Conservation (phyloP, 2,329 filamentous ascomycete species). For the Penicillium corylophilum region DNA sequence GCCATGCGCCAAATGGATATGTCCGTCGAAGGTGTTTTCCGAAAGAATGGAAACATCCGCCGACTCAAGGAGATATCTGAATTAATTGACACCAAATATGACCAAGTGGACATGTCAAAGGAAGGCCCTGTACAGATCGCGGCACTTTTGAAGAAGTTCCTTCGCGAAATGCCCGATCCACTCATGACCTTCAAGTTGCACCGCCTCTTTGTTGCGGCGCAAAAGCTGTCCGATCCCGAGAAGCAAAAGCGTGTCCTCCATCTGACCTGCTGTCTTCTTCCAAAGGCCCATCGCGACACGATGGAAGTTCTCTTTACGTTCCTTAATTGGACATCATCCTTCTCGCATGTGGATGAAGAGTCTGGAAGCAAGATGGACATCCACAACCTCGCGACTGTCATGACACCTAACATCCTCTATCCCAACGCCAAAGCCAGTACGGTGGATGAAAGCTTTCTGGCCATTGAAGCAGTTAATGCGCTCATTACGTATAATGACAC, state of each 20-base stretch:
- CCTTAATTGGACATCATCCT: constrained; percentile 95
- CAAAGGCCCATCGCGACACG: constrained; percentile 87
- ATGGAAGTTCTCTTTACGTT: constrained; percentile 95
- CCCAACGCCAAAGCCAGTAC: constrained; percentile 66
- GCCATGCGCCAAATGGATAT: constrained; percentile 99
- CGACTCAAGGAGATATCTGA: constrained; percentile 83
- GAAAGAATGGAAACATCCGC: constrained; percentile 98
- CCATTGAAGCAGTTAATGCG: constrained; percentile 88
- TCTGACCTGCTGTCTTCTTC: constrained; percentile 85
- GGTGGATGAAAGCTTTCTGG: constrained; percentile 85
- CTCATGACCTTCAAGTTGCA: constrained; percentile 94
- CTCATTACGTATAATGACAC: constrained; percentile 91
- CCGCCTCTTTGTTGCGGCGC: constrained; percentile 81
- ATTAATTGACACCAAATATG: constrained; percentile 80
- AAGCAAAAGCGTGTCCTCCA: constrained; percentile 83
- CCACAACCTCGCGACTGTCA: constrained; percentile 94
- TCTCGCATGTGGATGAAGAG: constrained; percentile 96
- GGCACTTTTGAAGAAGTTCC: constrained; percentile 89
- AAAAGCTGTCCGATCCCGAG: constrained; percentile 80
- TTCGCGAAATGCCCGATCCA: constrained; percentile 90
- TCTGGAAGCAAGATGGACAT: constrained; percentile 98
- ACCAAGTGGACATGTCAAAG: constrained; percentile 79
- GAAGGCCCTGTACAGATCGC: constrained; percentile 93
- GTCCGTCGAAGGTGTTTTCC: constrained; percentile 96
- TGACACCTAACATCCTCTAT: constrained; percentile 91